A percentile compares a stretch with the other conserved stretches of the same genome.
Conservation (phyloP, 176 grass and related monocot genomes). For the Oryza glaberrima region DNA sequence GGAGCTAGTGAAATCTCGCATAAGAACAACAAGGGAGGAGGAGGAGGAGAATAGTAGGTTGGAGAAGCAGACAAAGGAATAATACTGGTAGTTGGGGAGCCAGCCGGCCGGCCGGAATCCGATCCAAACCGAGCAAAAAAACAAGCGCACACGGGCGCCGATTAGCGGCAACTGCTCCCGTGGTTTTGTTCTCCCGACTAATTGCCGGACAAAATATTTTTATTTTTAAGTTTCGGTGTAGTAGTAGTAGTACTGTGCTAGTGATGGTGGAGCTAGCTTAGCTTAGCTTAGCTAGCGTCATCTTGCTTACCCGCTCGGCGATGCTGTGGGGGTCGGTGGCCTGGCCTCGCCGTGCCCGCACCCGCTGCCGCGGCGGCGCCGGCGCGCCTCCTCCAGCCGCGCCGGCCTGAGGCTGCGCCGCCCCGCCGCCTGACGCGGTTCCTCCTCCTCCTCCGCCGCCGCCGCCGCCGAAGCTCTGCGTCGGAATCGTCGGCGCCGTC, state of each 20-base stretch:
- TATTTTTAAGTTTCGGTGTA: background rate
- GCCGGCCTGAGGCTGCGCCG: constrained; percentile 28
- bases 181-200: constrained; percentile 32
- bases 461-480: constrained; percentile 55
- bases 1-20: background rate
- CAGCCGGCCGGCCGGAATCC: constrained; percentile 20
- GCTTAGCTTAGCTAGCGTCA: background rate
- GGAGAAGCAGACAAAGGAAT: constrained; percentile 43
- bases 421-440: background rate
- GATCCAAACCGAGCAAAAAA: constrained; percentile 46
- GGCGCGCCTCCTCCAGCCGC: constrained; percentile 11
- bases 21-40: background rate
- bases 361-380: constrained; percentile 67
- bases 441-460: background rate
- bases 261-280: background rate
- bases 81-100: constrained; percentile 30
- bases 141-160: constrained; percentile 33
- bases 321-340: constrained; percentile 96
- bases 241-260: background rate
- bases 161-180: constrained; percentile 44
- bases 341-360: constrained; percentile 76
- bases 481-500: constrained; percentile 45
- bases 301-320: constrained; percentile 74
- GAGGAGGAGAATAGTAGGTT: constrained; percentile 3
- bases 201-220: constrained; percentile 12